A percentile compares a stretch with the other conserved stretches of the same genome.
phyloP scores from a whole-genome alignment of 139 green algal species.

The Edaphochlamys debaryana region DNA sequence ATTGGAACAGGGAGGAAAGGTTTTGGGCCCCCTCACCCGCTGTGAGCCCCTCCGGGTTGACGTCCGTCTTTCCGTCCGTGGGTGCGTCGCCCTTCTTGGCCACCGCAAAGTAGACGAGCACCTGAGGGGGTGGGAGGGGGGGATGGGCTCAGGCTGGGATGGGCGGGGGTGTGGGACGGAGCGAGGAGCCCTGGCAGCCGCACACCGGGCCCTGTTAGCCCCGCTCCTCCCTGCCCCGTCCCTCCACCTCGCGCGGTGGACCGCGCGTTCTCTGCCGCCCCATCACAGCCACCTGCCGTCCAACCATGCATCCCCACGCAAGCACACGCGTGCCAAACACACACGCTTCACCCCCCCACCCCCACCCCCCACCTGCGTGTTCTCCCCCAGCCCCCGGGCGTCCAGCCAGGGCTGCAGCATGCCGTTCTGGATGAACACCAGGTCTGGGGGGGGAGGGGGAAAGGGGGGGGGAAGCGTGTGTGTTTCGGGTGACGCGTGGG shows the following conservation, averaged over 20 bases:
- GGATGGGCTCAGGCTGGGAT: too few species aligned
- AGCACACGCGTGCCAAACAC: not conserved
- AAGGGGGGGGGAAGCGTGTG: not conserved
- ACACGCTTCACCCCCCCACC: not conserved
- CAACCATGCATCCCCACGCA: too few species aligned
- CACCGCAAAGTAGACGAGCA: constrained; percentile 98
- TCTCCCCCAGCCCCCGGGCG: constrained; percentile 78
- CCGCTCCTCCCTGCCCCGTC: too few species aligned
- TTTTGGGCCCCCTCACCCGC: constrained; percentile 59
- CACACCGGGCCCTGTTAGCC: too few species aligned
- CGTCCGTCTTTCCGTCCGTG: constrained; percentile 83
- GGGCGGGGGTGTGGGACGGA: too few species aligned
- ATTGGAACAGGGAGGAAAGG: too few species aligned
- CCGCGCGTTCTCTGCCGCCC: too few species aligned
- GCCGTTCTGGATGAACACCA: constrained; percentile 99
- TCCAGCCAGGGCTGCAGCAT: constrained; percentile 97
- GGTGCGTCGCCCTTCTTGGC: constrained; percentile 90
- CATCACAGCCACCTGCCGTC: too few species aligned
- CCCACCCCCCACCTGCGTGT: constrained; percentile 95
- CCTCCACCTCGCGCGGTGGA: too few species aligned
- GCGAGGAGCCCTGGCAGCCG: too few species aligned
- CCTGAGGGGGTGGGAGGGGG: constrained; percentile 56
- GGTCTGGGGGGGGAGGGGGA: constrained; percentile 71
- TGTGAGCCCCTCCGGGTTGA: constrained; percentile 97
- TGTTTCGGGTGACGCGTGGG: too few species aligned